These are phyloP conservation scores for Aegilops umbellulata DNA, from an alignment of 176 grass and related monocot species.

Conservation along the genomic window DNA sequence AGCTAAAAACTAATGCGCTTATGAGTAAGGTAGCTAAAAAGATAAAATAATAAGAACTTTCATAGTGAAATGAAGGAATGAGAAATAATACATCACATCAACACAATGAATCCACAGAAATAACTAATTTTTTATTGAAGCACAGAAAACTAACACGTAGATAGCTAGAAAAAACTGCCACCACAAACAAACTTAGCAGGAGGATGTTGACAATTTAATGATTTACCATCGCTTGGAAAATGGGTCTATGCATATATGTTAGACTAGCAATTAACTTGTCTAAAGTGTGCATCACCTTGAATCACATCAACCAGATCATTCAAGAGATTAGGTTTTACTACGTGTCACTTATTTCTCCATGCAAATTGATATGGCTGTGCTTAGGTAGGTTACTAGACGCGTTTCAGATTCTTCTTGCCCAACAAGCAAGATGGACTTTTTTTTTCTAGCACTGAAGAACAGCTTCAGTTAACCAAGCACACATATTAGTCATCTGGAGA, in stretches of 20 bases:
- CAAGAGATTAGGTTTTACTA: neutral
- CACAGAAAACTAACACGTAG: neutral
- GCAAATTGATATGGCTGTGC: neutral
- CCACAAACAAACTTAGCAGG: conserved; percentile 5
- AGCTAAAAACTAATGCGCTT: neutral
- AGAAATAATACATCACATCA: neutral
- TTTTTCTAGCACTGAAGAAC: neutral
- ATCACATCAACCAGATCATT: conserved; percentile 23
- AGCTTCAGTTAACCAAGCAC: conserved; percentile 16
- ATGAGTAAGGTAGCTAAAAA: neutral
- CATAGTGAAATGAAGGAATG: neutral
- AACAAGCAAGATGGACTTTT: neutral
- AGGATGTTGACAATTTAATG: neutral
- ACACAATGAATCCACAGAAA: neutral
- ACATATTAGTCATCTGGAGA: neutral
- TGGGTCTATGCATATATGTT: neutral
- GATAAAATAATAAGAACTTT: neutral
- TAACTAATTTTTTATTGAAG: neutral
- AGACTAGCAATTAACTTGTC: neutral
- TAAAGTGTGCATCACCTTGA: conserved; percentile 21
- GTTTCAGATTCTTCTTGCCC: neutral
- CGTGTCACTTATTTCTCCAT: conserved; percentile 27
- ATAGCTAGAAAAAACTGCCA: conserved; percentile 1
- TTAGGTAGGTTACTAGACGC: neutral
- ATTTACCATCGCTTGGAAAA: neutral